Conservation (phyloP, 441 rosid species). For the Lagerstroemia fauriei region DNA sequence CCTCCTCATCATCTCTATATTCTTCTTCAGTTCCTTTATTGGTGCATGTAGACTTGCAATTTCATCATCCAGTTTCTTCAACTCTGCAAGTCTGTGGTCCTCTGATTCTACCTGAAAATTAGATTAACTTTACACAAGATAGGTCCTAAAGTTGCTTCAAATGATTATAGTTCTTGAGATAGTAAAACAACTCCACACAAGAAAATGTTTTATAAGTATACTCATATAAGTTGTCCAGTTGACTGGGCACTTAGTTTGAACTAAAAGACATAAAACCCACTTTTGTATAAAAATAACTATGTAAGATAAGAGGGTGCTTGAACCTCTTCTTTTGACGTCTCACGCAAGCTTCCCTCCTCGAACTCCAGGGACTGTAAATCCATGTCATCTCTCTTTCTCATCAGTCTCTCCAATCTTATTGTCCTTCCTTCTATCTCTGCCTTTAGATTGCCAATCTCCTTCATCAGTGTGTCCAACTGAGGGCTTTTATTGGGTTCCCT, state of each 20-base stretch:
- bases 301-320: background rate
- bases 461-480: background rate
- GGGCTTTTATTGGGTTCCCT: background rate
- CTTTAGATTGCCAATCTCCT: background rate
- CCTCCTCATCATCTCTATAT: background rate
- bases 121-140: background rate
- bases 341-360: background rate
- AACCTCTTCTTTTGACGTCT: background rate
- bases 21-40: background rate
- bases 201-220: too few species aligned
- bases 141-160: background rate
- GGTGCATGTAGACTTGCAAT: background rate
- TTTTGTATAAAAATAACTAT: background rate
- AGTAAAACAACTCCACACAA: too few species aligned
- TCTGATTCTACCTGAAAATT: background rate
- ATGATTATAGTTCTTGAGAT: too few species aligned
- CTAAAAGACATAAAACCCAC: too few species aligned
- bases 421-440: background rate
- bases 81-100: background rate
- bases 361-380: background rate
- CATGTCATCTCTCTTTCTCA: background rate
- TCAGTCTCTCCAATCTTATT: background rate
- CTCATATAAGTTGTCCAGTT: too few species aligned
- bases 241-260: too few species aligned
- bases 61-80: conserved; percentile 1